Evolutionary conservation across 164 flowering plant species (phyloP).

Genomic region (Tinospora cordifolia): DNA sequence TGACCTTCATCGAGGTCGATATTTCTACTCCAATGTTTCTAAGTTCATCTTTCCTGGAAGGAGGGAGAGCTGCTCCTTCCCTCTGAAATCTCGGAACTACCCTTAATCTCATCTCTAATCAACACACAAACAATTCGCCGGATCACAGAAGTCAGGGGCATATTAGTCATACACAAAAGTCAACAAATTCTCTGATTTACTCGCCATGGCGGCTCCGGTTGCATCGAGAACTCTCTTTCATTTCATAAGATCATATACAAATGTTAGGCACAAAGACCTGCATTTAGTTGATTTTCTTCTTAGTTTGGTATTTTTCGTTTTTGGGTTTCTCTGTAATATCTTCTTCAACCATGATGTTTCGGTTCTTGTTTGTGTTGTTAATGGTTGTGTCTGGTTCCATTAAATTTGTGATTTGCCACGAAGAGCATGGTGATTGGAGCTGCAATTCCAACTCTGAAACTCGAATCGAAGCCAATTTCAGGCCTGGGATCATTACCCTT

Average conservation of each 20-base stretch:
- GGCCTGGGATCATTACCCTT: constrained; percentile 63
- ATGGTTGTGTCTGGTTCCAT: constrained; percentile 11
- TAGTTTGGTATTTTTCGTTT: too few species aligned
- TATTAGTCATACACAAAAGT: neutral
- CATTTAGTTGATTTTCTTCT: neutral
- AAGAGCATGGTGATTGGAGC: constrained; percentile 70
- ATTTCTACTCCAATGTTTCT: too few species aligned
- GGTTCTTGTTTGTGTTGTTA: constrained; percentile 13
- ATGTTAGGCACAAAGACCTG: neutral
- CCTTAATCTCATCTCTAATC: neutral
- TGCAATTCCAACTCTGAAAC: constrained; percentile 55
- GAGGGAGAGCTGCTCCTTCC: neutral
- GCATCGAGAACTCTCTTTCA: neutral
- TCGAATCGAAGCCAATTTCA: constrained; percentile 48
- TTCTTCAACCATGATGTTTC: constrained; percentile 22
- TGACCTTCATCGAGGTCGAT: neutral
- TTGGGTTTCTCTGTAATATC: neutral
- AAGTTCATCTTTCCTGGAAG: neutral
- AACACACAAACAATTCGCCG: neutral
- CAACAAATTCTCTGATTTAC: neutral
- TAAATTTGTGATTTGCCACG: constrained; percentile 43
- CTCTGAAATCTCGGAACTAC: neutral
- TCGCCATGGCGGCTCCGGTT: neutral
- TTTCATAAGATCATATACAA: neutral
- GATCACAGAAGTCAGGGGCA: neutral